A percentile compares a stretch with the other conserved stretches of the same genome.
Conservation (phyloP, 1,284 basidiomycete species). For the Paramarasmius palmivorus region DNA sequence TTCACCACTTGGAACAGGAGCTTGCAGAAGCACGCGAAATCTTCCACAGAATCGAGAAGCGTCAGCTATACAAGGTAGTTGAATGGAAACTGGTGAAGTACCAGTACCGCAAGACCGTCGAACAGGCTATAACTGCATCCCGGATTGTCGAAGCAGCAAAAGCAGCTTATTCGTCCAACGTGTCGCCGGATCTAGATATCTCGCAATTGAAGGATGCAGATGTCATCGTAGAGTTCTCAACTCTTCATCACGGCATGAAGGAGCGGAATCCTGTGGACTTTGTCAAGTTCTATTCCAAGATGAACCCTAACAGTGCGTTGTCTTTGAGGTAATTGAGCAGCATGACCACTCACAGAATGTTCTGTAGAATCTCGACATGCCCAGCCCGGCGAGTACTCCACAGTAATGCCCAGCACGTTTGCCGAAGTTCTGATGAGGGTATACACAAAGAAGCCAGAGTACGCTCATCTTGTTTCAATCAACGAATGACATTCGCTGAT, state of each 20-base stretch:
- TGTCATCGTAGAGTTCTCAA: slow-evolving; percentile 61
- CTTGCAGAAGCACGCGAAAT: slow-evolving; percentile 57
- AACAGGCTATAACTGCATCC: slow-evolving; percentile 49
- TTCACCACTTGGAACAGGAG: slow-evolving; percentile 38
- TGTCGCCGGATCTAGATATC: slow-evolving; percentile 1
- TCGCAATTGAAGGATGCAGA: slow-evolving; percentile 39
- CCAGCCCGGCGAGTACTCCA: slow-evolving; percentile 58
- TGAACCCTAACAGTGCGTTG: slow-evolving; percentile 51
- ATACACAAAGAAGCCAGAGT: slow-evolving; percentile 63
- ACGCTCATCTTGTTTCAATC: slow-evolving; percentile 15
- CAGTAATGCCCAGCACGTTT: slow-evolving; percentile 58
- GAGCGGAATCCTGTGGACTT: slow-evolving; percentile 66
- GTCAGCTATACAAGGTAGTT: slow-evolving; percentile 69
- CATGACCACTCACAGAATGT: slow-evolving; percentile 8
- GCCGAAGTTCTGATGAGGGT: slow-evolving; percentile 66
- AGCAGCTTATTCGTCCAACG: slow-evolving; percentile 14
- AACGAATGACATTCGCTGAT: not conserved
- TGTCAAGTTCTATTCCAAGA: slow-evolving; percentile 75
- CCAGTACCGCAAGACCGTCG: slow-evolving; percentile 38
- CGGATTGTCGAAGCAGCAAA: slow-evolving; percentile 52
- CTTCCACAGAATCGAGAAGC: slow-evolving; percentile 55
- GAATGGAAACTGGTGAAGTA: slow-evolving; percentile 67
- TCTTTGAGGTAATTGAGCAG: not conserved
- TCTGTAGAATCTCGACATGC: slow-evolving; percentile 46
- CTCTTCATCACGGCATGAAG: slow-evolving; percentile 75